These are phyloP conservation scores for Barbarea vulgaris DNA, from an alignment of 345 rosid genomes.

Conservation along the genomic window DNA sequence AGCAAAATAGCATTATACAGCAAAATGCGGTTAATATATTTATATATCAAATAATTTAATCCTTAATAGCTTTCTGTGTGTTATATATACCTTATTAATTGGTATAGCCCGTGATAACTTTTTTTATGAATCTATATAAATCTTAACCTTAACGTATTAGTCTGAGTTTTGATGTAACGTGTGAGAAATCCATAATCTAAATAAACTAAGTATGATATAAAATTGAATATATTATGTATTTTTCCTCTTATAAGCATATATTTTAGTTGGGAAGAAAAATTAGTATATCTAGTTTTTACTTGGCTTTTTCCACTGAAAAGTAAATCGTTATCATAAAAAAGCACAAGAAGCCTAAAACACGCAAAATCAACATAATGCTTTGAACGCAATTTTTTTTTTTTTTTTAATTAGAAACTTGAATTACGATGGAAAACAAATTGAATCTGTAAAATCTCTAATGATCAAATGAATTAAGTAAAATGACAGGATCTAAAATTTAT, in stretches of 20 bases:
- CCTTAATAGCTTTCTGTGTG: background rate
- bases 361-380: conserved; percentile 33
- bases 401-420: too few relatives aligned
- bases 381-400: too few relatives aligned
- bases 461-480: too few relatives aligned
- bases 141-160: background rate
- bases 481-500: too few relatives aligned
- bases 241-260: conserved; percentile 14
- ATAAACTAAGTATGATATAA: background rate
- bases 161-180: background rate
- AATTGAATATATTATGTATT: background rate
- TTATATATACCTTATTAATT: too few relatives aligned
- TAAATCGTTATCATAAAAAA: conserved; percentile 30
- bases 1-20: too few relatives aligned
- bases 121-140: background rate
- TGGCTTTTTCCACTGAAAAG: conserved; percentile 30
- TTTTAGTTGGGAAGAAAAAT: conserved; percentile 17
- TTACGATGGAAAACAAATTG: too few relatives aligned
- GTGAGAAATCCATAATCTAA: background rate
- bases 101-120: background rate
- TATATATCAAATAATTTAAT: too few relatives aligned
- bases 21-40: background rate
- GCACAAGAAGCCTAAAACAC: conserved; percentile 38
- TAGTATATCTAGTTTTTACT: conserved; percentile 4
- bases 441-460: too few relatives aligned